These are phyloP conservation scores for Cercospora citrullina DNA, from an alignment of 2,329 filamentous ascomycete genomes.

Conservation along the genomic window DNA sequence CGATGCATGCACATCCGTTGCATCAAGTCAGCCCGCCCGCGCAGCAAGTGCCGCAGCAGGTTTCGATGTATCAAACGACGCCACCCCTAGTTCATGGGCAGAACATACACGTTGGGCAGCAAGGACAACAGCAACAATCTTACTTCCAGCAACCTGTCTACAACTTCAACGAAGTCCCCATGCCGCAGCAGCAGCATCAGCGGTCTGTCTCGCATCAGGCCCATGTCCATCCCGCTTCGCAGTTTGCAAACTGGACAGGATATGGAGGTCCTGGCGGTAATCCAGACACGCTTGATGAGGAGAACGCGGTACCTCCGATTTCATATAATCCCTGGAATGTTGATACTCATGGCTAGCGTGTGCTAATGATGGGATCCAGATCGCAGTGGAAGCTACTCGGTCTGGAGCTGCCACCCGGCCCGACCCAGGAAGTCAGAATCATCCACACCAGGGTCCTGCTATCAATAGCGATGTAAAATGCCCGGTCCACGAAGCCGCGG, in stretches of 20 bases:
- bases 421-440: background rate
- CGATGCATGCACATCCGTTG: slow-evolving; percentile 16
- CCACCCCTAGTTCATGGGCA: slow-evolving; percentile 15
- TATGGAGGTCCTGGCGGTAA: slow-evolving; percentile 29
- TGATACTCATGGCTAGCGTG: slow-evolving; percentile 5
- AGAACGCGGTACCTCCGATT: slow-evolving; percentile 37
- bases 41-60: slow-evolving; percentile 19
- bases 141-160: slow-evolving; percentile 27
- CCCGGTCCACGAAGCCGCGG: background rate
- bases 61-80: slow-evolving; percentile 15
- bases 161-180: slow-evolving; percentile 19
- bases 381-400: background rate
- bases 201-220: slow-evolving; percentile 17
- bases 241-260: slow-evolving; percentile 37
- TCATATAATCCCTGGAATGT: slow-evolving; percentile 29
- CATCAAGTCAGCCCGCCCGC: slow-evolving; percentile 27
- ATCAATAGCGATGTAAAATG: background rate
- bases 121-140: slow-evolving; percentile 23
- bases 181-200: slow-evolving; percentile 13
- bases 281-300: slow-evolving; percentile 34
- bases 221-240: slow-evolving; percentile 26
- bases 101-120: slow-evolving; percentile 13
- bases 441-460: background rate
- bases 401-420: background rate
- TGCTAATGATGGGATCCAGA: slow-evolving; percentile 9